phyloP scores from a whole-genome alignment of 352 stramenopile species.

The Halophytophthora batemanensis region DNA sequence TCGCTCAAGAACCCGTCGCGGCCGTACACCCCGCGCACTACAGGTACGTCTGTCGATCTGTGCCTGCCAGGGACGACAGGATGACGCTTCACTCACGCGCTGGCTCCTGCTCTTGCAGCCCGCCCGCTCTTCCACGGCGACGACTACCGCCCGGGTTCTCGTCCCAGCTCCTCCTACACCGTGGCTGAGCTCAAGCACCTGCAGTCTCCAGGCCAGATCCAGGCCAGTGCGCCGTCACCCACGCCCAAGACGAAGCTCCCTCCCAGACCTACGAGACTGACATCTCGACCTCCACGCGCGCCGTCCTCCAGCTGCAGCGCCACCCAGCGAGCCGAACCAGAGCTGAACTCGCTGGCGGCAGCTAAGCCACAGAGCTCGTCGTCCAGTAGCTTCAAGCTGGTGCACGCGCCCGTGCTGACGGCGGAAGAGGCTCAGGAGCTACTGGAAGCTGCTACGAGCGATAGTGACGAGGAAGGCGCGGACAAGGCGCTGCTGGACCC shows the following conservation, averaged over 20 bases:
- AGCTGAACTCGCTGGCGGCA: constrained; percentile 5
- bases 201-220: constrained; percentile 22
- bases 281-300: constrained; percentile 4
- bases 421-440: constrained; percentile 14
- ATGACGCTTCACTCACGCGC: no score
- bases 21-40: constrained; percentile 69
- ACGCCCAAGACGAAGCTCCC: constrained; percentile 11
- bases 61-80: no score
- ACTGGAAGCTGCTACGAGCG: background rate
- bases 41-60: constrained; percentile 15
- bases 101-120: constrained; percentile 2
- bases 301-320: background rate
- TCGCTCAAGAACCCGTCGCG: constrained; percentile 80
- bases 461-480: constrained; percentile 1
- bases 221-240: constrained; percentile 10
- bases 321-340: background rate
- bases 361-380: constrained; percentile 1
- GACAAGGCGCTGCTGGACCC: constrained; percentile 25
- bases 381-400: constrained; percentile 32
- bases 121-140: constrained; percentile 73
- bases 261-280: constrained; percentile 17
- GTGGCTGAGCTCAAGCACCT: constrained; percentile 38
- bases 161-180: constrained; percentile 67
- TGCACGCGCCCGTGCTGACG: constrained; percentile 36
- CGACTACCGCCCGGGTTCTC: constrained; percentile 64